Conservation (phyloP, 2,329 filamentous ascomycete species). For the Chrysosporium queenslandicum region DNA sequence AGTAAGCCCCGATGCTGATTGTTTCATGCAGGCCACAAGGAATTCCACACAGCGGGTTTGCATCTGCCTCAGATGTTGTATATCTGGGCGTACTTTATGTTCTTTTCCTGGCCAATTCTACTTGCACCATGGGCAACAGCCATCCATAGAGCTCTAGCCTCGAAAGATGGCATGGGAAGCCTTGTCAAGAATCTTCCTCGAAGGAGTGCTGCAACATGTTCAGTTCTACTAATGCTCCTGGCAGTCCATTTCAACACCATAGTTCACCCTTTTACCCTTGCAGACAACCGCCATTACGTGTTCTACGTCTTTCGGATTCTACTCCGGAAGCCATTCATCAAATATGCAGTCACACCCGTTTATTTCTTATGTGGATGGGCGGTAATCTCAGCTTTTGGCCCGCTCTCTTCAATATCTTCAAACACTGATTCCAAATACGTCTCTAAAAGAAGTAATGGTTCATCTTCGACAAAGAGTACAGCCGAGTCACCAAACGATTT, state of each 20-base stretch:
- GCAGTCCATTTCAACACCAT: conserved; percentile 76
- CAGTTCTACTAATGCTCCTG: conserved; percentile 36
- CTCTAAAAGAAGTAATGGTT: conserved; percentile 15
- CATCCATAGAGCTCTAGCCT: conserved; percentile 14
- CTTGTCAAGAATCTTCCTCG: conserved; percentile 27
- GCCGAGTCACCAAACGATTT: conserved; percentile 15
- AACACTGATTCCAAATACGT: neutral
- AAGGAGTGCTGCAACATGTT: conserved; percentile 27
- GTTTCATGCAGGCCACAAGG: conserved; percentile 63
- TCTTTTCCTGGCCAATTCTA: conserved; percentile 78
- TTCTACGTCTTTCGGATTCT: conserved; percentile 90
- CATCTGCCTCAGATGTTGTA: conserved; percentile 92
- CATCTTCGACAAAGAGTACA: conserved; percentile 16
- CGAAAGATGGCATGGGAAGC: neutral
- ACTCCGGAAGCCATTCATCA: conserved; percentile 56
- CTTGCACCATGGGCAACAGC: conserved; percentile 44
- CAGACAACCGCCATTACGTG: conserved; percentile 93
- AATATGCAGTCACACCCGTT: conserved; percentile 56
- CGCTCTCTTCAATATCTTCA: neutral
- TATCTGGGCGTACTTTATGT: conserved; percentile 78
- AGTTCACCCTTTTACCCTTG: conserved; percentile 88
- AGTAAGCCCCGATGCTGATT: conserved; percentile 18
- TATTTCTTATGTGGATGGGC: conserved; percentile 65
- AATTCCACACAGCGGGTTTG: conserved; percentile 81
- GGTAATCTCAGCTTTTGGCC: conserved; percentile 50